A percentile compares a stretch with the other conserved stretches of the same genome.
phyloP scores from a whole-genome alignment of 305 asterid species.

The Salvia sclarea region DNA sequence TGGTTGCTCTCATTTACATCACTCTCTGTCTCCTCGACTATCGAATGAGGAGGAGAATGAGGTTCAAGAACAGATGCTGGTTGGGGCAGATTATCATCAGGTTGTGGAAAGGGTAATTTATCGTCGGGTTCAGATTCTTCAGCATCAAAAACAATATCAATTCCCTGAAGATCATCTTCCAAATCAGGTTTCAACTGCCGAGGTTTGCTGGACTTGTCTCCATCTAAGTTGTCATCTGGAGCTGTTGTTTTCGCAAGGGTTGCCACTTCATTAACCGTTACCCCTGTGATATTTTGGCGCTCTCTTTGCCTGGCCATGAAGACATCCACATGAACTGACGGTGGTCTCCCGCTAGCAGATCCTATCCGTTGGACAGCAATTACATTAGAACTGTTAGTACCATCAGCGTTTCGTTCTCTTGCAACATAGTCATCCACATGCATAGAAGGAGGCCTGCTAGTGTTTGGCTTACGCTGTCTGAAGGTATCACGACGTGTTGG shows the following conservation, averaged over 20 bases:
- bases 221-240: conserved; percentile 51
- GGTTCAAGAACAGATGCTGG: conserved; percentile 56
- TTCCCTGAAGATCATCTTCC: conserved; percentile 87
- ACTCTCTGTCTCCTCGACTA: conserved; percentile 80
- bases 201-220: conserved; percentile 59
- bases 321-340: conserved; percentile 92
- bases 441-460: conserved; percentile 99
- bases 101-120: conserved; percentile 82
- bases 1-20: conserved; percentile 59
- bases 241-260: conserved; percentile 46
- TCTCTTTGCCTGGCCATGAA: conserved; percentile 97
- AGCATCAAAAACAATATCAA: conserved; percentile 85
- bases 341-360: conserved; percentile 88
- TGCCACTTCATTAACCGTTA: conserved; percentile 47
- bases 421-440: conserved; percentile 98
- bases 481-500: conserved; percentile 90
- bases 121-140: conserved; percentile 91
- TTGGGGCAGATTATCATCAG: conserved; percentile 68
- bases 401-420: conserved; percentile 88
- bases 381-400: conserved; percentile 70
- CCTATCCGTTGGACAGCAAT: conserved; percentile 78
- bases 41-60: conserved; percentile 74
- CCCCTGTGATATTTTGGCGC: conserved; percentile 53
- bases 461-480: conserved; percentile 96
- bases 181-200: conserved; percentile 66